Evolutionary conservation across 179 eudicot species (phyloP), one percentile per base, ranked within the genome.

Genomic region (Patellifolia procumbens): DNA sequence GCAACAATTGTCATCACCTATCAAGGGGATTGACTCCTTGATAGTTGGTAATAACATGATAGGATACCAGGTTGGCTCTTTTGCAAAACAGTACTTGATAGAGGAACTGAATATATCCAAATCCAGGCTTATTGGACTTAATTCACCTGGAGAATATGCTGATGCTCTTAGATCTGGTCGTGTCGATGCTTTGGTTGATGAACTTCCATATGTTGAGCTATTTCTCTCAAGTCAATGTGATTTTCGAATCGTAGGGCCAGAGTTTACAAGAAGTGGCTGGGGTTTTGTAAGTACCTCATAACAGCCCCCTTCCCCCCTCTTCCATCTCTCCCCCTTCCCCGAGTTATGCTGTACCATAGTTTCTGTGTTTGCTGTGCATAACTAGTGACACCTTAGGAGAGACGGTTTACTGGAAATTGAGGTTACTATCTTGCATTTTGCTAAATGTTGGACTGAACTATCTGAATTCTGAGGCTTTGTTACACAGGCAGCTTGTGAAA

Each of bases 191-290:
- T 70, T 86, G 80, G 87, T 86, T 22, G 89, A 86, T 71, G 89
- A 86, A 75, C 83, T 65, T 56, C 83, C 89, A 2, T 86, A 86
- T 68, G 74, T 86, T 0, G 85, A 86, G 61, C 82, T 81, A 68
- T 86, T 86, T 76, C 87, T 86, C n/a, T 81, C 89, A 4, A 81
- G 74, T 46, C 83, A 83, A 3, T 86, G 89, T 68, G 81, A 83
- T 42, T 83, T 74, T 68, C 71, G 89, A 55, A 80, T 81, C 20
- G 77, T 86, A 15, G 89, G 89, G 55, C 83, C 81, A 17, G 89
- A 83, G 72, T 86, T 86, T 80, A 86, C 87, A 56, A 83, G 87
- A 80, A 86, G 89, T 70, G 89, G 89, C 80, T 86, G 89, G 88
- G 87, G 89, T 52, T 86, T 86, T 73, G 89, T 86, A 81, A 83